phyloP scores from a whole-genome alignment of 345 rosid genomes.

The Arabis hirsuta region DNA sequence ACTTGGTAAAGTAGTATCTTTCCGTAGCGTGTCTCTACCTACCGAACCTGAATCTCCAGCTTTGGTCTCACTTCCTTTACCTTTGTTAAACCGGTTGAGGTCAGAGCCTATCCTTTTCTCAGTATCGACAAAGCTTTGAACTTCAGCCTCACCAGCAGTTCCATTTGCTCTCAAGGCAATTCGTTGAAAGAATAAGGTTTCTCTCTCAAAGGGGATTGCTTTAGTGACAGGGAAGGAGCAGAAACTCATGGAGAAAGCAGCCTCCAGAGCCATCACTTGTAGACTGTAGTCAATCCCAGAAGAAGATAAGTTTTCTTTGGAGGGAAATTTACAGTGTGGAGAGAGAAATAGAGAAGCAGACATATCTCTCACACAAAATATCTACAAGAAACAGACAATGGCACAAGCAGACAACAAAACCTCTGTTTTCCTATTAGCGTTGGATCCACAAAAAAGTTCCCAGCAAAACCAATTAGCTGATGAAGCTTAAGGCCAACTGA shows the following conservation, averaged over 20 bases:
- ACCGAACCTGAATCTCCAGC: background rate
- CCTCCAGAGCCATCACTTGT: constrained; percentile 28
- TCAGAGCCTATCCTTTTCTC: background rate
- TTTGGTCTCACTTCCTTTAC: background rate
- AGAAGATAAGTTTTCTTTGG: constrained; percentile 43
- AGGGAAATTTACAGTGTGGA: constrained; percentile 18
- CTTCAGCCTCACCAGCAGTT: constrained; percentile 14
- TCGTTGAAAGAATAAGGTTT: constrained; percentile 26
- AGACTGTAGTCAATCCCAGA: constrained; percentile 2
- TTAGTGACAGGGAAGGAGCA: constrained; percentile 34
- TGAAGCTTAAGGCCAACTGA: too few relatives aligned
- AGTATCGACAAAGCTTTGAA: constrained; percentile 25
- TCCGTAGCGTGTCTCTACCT: background rate
- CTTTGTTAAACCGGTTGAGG: too few relatives aligned
- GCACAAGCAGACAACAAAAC: constrained; percentile 34
- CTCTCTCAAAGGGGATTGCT: constrained; percentile 23
- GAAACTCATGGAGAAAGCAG: constrained; percentile 40
- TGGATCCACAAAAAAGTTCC: constrained; percentile 19
- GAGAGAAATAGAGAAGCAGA: constrained; percentile 22
- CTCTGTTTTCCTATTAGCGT: background rate
- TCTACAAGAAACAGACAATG: constrained; percentile 30
- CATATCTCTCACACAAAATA: constrained; percentile 15
- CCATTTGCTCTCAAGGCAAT: constrained; percentile 1
- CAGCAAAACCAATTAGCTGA: background rate
- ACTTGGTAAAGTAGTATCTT: background rate